Percentiles rank a stretch among this genome's conserved stretches.
Conservation (phyloP, 192 early-diverging fungal species). For the Linnemannia hyalina region DNA sequence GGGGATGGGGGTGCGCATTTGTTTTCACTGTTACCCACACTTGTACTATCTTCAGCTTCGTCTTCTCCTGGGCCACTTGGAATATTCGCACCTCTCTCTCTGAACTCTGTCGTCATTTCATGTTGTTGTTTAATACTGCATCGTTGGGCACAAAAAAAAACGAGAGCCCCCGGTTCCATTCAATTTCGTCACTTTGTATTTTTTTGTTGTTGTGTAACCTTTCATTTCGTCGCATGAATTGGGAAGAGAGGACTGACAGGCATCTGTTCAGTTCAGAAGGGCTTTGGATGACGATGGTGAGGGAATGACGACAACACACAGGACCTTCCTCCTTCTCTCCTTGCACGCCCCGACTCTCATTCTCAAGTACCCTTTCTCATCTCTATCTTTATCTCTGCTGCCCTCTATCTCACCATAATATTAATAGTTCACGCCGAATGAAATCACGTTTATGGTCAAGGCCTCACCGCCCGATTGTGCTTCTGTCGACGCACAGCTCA, state of each 20-base stretch:
- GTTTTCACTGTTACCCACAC: too few relatives aligned
- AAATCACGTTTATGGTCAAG: conserved; percentile 25
- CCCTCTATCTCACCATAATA: neutral
- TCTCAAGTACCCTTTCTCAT: too few relatives aligned
- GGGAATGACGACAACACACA: neutral
- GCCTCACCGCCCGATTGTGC: neutral
- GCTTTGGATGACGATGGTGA: neutral
- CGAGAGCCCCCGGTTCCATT: neutral
- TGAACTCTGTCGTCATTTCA: too few relatives aligned
- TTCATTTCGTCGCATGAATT: conserved; percentile 6
- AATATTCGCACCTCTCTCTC: too few relatives aligned
- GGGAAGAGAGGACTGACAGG: neutral
- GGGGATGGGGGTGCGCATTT: too few relatives aligned
- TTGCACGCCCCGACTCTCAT: conserved; percentile 4
- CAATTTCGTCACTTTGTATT: neutral
- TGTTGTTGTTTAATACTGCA: too few relatives aligned
- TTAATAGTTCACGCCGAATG: conserved; percentile 34
- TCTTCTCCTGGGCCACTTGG: too few relatives aligned
- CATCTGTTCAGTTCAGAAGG: neutral
- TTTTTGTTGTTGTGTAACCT: neutral
- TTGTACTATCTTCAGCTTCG: too few relatives aligned
- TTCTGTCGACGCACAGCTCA: conserved; percentile 26
- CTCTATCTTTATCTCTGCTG: neutral
- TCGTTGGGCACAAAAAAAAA: neutral
- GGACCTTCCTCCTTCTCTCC: neutral